Evolutionary conservation across 2,329 filamentous ascomycete species (phyloP).

Genomic region (Fusarium abutilonis): DNA sequence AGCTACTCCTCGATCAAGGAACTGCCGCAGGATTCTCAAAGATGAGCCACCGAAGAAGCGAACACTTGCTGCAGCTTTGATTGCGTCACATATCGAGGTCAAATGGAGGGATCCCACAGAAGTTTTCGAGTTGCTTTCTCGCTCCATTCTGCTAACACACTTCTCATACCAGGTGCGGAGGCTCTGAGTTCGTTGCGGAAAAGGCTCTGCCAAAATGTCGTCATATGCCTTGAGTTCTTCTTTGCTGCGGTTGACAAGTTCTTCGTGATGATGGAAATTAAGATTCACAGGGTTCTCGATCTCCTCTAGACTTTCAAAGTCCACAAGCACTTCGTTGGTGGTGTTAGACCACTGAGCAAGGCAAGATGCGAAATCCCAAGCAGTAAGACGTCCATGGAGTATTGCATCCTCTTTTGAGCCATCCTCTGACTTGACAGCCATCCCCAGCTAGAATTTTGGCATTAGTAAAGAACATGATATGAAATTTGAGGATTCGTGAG

Average conservation of each 20-base stretch:
- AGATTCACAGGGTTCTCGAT: conserved; percentile 61
- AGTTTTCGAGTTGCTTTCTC: conserved; percentile 1
- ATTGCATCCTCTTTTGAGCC: conserved; percentile 31
- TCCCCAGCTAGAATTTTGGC: conserved; percentile 13
- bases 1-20: conserved; percentile 34
- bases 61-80: conserved; percentile 30
- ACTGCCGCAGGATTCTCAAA: conserved; percentile 31
- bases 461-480: not conserved
- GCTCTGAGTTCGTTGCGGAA: conserved; percentile 8
- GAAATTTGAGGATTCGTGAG: not conserved
- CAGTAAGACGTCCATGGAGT: conserved; percentile 35
- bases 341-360: conserved; percentile 31
- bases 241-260: conserved; percentile 35
- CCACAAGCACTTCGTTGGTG: conserved; percentile 49
- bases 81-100: conserved; percentile 24
- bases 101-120: conserved; percentile 14
- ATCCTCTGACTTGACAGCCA: conserved; percentile 32
- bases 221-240: conserved; percentile 29
- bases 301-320: conserved; percentile 51
- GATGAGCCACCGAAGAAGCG: conserved; percentile 40
- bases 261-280: conserved; percentile 49
- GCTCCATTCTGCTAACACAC: conserved; percentile 21
- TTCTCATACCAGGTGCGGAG: conserved; percentile 33
- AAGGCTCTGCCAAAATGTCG: conserved; percentile 18
- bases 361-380: conserved; percentile 37